These are phyloP conservation scores for Podochytrium sp. DNA, from an alignment of 192 early-diverging fungal species.

Conservation along the genomic window DNA sequence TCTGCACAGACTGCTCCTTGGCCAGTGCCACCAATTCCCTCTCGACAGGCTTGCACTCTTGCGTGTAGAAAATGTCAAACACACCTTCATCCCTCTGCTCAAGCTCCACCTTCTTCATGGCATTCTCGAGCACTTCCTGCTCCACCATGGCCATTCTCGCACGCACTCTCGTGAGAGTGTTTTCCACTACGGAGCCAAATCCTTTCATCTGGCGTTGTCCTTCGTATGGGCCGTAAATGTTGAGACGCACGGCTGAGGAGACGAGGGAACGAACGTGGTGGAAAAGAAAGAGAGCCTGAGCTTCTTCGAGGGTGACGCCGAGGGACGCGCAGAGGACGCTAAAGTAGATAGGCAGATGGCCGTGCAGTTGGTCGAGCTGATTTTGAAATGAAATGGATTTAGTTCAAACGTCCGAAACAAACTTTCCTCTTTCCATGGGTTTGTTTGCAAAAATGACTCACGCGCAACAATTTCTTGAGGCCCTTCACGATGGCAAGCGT, in stretches of 20 bases:
- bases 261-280: slow-evolving; percentile 84
- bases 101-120: neutral
- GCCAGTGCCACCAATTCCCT: neutral
- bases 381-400: no score
- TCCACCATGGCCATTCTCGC: neutral
- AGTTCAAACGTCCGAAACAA: neutral
- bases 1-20: slow-evolving; percentile 20
- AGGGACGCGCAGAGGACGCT: slow-evolving; percentile 67
- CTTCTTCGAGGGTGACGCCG: slow-evolving; percentile 50
- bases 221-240: slow-evolving; percentile 87
- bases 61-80: neutral
- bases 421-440: neutral
- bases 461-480: neutral
- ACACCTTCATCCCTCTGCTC: neutral
- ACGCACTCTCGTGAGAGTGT: no score
- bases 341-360: slow-evolving; percentile 84
- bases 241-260: slow-evolving; percentile 86
- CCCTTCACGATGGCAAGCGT: neutral
- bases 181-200: no score
- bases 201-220: slow-evolving; percentile 80
- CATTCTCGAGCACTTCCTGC: neutral
- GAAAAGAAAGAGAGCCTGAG: slow-evolving; percentile 79
- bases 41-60: neutral
- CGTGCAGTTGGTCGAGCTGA: slow-evolving; percentile 37
- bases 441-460: neutral